Percentiles rank a stretch among this genome's conserved stretches.
phyloP scores from a whole-genome alignment of 2,329 filamentous ascomycete genomes.

The Aspergillus hiratsukae region DNA sequence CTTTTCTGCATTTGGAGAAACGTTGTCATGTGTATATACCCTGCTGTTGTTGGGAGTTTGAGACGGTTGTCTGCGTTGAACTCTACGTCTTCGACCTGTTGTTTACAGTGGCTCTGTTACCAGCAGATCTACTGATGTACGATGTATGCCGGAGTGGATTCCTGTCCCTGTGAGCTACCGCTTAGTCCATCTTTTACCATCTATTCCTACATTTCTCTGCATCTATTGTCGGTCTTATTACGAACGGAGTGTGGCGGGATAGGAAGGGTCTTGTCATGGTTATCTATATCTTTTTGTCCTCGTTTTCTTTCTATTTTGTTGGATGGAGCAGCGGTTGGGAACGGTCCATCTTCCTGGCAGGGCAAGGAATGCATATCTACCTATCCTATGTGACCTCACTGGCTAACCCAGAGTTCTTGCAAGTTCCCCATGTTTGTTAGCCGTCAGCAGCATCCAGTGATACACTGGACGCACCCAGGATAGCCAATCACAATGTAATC shows the following conservation, averaged over 20 bases:
- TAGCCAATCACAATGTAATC: constrained; percentile 1
- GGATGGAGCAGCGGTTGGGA: neutral
- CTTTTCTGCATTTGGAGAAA: constrained; percentile 23
- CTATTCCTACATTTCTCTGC: constrained; percentile 13
- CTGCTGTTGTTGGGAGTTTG: constrained; percentile 23
- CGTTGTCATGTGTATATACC: constrained; percentile 25
- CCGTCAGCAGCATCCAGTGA: neutral
- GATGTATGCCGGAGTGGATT: constrained; percentile 28
- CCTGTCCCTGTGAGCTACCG: constrained; percentile 15
- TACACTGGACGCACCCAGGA: constrained; percentile 1
- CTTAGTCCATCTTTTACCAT: constrained; percentile 19
- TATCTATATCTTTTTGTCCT: constrained; percentile 3
- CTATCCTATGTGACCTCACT: neutral
- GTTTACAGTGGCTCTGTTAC: constrained; percentile 15
- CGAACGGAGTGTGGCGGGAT: constrained; percentile 30
- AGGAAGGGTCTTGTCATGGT: constrained; percentile 22
- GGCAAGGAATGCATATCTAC: constrained; percentile 5
- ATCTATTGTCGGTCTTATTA: constrained; percentile 15
- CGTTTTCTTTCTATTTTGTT: constrained; percentile 9
- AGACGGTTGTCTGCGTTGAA: constrained; percentile 20
- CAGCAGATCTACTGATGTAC: constrained; percentile 21
- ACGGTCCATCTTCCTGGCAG: neutral
- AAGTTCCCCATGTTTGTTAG: neutral
- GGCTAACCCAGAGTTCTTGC: neutral
- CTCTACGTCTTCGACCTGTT: constrained; percentile 14